A percentile compares a stretch with the other conserved stretches of the same genome.
Conservation (phyloP, 768 basidiomycete species). For the Lyophyllum atratum region DNA sequence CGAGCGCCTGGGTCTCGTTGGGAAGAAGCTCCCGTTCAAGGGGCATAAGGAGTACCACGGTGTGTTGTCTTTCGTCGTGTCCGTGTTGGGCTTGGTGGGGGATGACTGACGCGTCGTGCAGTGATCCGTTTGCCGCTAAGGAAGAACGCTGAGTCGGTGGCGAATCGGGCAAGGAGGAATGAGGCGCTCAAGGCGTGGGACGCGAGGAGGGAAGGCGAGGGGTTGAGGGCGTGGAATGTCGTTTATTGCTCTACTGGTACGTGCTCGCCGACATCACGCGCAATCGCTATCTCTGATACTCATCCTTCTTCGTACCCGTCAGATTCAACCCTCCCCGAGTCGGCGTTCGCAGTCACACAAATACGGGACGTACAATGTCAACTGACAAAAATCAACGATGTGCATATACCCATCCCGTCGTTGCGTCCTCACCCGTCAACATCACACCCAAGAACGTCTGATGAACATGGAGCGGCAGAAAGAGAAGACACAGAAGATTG, state of each 20-base stretch:
- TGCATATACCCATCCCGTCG: constrained; percentile 42
- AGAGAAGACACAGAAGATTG: constrained; percentile 51
- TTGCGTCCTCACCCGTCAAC: constrained; percentile 29
- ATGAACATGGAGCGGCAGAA: not conserved
- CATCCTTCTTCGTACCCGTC: not conserved
- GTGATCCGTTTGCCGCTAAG: constrained; percentile 50
- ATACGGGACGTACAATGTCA: constrained; percentile 26
- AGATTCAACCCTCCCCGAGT: constrained; percentile 22
- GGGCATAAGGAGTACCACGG: constrained; percentile 48
- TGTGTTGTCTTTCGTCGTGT: constrained; percentile 27
- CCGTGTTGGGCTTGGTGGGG: not conserved
- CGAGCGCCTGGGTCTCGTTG: constrained; percentile 60
- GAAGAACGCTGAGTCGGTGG: constrained; percentile 36
- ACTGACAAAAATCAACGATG: constrained; percentile 28
- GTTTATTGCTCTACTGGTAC: constrained; percentile 36
- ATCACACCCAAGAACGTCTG: constrained; percentile 2
- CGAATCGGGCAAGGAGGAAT: constrained; percentile 37
- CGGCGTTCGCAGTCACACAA: constrained; percentile 17
- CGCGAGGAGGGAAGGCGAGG: constrained; percentile 29
- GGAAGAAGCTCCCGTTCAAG: constrained; percentile 56
- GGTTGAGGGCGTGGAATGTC: constrained; percentile 47
- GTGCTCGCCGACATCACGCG: too few relatives aligned
- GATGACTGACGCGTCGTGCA: constrained; percentile 23
- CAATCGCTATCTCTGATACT: not conserved
- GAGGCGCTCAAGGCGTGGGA: constrained; percentile 55